Base-by-base conservation (phyloP, 129 eudicot genomes). In the Heracleum sosnowskyi region DNA sequence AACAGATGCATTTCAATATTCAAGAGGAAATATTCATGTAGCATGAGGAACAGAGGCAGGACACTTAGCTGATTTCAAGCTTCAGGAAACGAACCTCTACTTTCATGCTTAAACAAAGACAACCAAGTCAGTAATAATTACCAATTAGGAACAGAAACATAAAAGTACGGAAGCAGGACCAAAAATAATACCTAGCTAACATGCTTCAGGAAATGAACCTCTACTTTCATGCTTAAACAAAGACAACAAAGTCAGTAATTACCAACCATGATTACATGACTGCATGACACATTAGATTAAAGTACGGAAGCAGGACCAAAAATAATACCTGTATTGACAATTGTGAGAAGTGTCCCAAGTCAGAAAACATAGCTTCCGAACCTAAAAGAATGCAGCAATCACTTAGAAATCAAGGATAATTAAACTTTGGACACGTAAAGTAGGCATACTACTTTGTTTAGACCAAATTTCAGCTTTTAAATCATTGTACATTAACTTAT, bases 301-400 rank as follows among this genome's bases (percentile, higher is more conserved):
- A n/a, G 28, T 3, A 40, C 4, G 24, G 26, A 71, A 74, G 60
- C 29, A 29, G 15, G 55, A 44, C 12, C 12, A 28, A 42, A 74
- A 29, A 10, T 17, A 17, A 70, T 77, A 89, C 98, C 98, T 94
- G 84, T 69, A 94, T 95, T 37, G 99, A 95, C 85, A 92, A 77
- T 79, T 95, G 99, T 4, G 99, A 90, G 71, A 95, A 95, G 84
- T 95, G 99, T 68, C 99, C 99, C 40, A 95, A 91, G 86, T 95
- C 99, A 84, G 99, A 97, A 86, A 91, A 95, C 99, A 95, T 95
- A 36, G 99, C 99, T 81, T 95, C 99, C 8, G 99, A 95, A 75
- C 99, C 98, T 94, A 89, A 36, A 84, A 51, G 12, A 37, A 68
- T 5, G 12, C 9, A 66, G 28, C 4, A 20, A 55, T 18, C 1